phyloP scores from a whole-genome alignment of 257 asterid genomes.

The Agastache rugosa region DNA sequence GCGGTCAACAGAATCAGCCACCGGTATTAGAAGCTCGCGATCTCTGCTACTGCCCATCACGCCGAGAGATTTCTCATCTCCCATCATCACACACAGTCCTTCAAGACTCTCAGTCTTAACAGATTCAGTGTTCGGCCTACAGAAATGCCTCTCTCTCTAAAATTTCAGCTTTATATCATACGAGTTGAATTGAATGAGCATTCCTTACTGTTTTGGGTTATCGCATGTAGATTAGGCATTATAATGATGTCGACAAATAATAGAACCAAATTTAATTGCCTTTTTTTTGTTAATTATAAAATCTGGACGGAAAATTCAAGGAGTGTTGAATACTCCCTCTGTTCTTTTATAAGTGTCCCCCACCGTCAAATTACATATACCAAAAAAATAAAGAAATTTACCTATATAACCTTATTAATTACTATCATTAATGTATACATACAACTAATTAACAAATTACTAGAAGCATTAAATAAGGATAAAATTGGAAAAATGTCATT shows the following conservation, averaged over 20 bases:
- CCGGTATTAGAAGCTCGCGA: conserved; percentile 95
- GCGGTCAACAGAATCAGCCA: conserved; percentile 66
- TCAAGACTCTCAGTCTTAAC: conserved; percentile 32
- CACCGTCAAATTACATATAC: too few species aligned
- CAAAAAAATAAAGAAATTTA: too few species aligned
- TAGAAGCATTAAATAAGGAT: too few species aligned
- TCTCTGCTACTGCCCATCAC: conserved; percentile 69
- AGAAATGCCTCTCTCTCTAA: background rate
- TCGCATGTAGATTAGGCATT: background rate
- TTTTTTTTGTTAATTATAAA: background rate
- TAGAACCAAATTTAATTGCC: background rate
- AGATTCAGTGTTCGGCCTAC: conserved; percentile 32
- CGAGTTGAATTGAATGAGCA: conserved; percentile 11
- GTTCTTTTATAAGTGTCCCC: too few species aligned
- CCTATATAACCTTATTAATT: too few species aligned
- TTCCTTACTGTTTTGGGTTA: background rate
- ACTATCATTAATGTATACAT: too few species aligned
- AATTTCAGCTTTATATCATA: conserved; percentile 24
- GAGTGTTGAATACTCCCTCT: conserved; percentile 16
- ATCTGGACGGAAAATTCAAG: conserved; percentile 41
- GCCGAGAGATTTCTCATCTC: conserved; percentile 75
- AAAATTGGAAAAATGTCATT: too few species aligned
- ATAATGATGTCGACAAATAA: conserved; percentile 6
- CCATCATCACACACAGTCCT: conserved; percentile 49
- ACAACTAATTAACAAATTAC: too few species aligned